phyloP scores from a whole-genome alignment of 208 protist species.

The Leishmania gerbilli region DNA sequence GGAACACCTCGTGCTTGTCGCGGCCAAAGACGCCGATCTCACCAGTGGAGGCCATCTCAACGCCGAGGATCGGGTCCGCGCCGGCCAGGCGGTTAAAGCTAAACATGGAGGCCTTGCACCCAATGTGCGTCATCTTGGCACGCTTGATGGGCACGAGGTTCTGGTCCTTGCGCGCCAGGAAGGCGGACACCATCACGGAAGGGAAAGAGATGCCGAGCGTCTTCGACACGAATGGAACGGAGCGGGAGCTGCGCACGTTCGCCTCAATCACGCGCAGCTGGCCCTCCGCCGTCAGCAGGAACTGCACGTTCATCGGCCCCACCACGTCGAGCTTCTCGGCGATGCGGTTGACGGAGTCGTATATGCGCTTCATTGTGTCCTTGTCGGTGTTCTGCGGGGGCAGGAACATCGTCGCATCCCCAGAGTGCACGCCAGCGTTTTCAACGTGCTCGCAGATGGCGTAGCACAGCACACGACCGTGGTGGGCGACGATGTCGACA shows the following conservation, averaged over 20 bases:
- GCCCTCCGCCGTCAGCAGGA: constrained; percentile 96
- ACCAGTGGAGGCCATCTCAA: constrained; percentile 98
- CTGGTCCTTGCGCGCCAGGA: constrained; percentile 71
- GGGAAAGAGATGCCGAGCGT: constrained; percentile 96
- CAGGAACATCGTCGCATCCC: constrained; percentile 97
- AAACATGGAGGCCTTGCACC: constrained; percentile 98
- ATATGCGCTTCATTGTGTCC: constrained; percentile 84
- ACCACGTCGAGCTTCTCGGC: constrained; percentile 91
- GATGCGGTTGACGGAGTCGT: constrained; percentile 86
- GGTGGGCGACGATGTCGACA: constrained; percentile 97
- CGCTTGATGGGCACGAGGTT: constrained; percentile 84
- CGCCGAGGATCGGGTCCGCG: constrained; percentile 98
- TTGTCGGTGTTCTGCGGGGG: constrained; percentile 90
- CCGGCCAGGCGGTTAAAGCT: constrained; percentile 97
- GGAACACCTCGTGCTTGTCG: constrained; percentile 87
- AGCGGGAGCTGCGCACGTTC: constrained; percentile 97
- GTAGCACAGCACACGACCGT: constrained; percentile 95
- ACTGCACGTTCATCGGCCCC: constrained; percentile 99
- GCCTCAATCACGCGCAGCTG: constrained; percentile 97
- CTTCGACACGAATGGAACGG: constrained; percentile 98
- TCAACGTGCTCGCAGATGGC: constrained; percentile 99
- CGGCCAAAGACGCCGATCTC: constrained; percentile 97
- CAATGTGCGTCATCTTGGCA: constrained; percentile 91
- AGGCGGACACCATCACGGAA: constrained; percentile 83
- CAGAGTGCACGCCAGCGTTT: constrained; percentile 98